Base-by-base conservation (phyloP, 345 rosid species). In the Arabis hirsuta region DNA sequence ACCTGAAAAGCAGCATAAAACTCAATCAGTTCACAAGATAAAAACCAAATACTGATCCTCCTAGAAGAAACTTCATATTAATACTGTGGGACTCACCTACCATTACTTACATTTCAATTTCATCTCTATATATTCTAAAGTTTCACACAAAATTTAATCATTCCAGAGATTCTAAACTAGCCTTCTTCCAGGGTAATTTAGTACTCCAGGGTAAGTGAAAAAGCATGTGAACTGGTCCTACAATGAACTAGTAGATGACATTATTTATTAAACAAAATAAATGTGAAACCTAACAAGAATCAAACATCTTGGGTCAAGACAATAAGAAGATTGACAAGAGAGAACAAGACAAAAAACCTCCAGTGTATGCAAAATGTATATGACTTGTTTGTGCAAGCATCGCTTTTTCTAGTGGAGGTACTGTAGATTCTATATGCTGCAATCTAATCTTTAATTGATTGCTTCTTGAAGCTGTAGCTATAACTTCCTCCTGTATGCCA, bases 301-400 rank as follows among this genome's bases (percentile, higher is more conserved):
- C 72, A 48, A 42, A 79, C 63, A 73, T 7, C 12, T 2, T 12
- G 46, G 69, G 69, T 67, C 79, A 57, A 73, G 69, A 70, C 55
- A 43, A 41, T 29, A 44, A 68, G 55, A 56, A 55, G 43, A 70
- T 58, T 68, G 56, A 77, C 52, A 46, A 72, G 67, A 78, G 77
- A 16, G 66, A 53, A 71, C 0, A 65, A 48, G 51, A 71, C 74
- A 84, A 77, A 77, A 73, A 79, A 90, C 99, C 99, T 78, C 96
- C 90, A 29, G 96, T 86, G 82, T 95, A 95, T 12, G 99, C 93
- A 83, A 91, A 90, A 81, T 91, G 97, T 62, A 91, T 74, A 71
- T 91, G 97, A 71, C 84, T 91, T 62, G 89, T 91, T 68, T 91
- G 99, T 73, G 85, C 84, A 73, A 90, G 76, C 34, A 90, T 78